Base-by-base conservation (phyloP, 2,329 filamentous ascomycete genomes). In the Cryphonectria carpinicola region DNA sequence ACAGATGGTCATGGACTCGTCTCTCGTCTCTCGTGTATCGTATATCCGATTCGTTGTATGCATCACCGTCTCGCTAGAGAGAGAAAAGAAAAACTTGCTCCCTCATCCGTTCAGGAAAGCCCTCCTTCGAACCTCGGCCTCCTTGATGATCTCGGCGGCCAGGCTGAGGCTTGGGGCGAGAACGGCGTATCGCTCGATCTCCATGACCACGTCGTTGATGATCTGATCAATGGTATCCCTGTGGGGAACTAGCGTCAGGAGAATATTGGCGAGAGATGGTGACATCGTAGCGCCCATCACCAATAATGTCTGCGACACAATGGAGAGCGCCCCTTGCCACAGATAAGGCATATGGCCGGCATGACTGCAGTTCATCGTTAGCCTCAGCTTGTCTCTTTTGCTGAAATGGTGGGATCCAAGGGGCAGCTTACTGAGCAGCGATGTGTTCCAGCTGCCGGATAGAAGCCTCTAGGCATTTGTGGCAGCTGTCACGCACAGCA, bases 201-300 rank as follows among this genome's bases (percentile, higher is more conserved):
- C 93, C 71, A 89, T 83, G 62, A 95, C 88, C 63, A 95, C 92
- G 70, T 93, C 89, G 76, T 90, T 90, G 80, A 95, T 93, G 75
- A 95, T 93, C 70, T 88, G 86, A 79, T 95, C 92, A 75, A 95
- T 88, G 49, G 89, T 84, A 73, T 89, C 86, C 67, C 85, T 83
- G 73, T 86, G 84, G 41, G 87, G 83, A 4, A 89, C 84, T 35
- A 90, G 77, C 2, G 83, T 84, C 65, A 87, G 73, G 78, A 95
- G 83, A 56, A 95, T 89, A 65, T 84, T 86, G 35, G 88, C 89
- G 3, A 95, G 86, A 6, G 90, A 90, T 1, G 90, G 89, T 11
- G 90, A 94, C 89, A 95, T 93, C 22, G 91, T 94, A 22, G 93
- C 92, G 8, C 92, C 93, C 93, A 96, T 95, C 46, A 96, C 88